Base-by-base conservation (phyloP, 2,329 filamentous ascomycete species). In the Beauveria australis region DNA sequence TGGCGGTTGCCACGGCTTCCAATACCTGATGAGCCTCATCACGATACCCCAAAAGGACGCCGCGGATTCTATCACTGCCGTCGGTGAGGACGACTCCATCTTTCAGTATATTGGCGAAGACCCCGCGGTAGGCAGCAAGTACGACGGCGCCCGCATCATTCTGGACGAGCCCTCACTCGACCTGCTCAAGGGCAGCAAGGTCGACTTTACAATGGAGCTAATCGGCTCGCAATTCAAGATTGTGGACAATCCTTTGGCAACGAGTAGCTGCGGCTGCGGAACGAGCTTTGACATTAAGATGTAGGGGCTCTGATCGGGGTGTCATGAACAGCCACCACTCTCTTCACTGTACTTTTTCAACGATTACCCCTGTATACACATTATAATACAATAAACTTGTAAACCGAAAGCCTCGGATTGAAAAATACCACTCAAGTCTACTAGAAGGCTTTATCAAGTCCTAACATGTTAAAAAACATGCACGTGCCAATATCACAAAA, bases 1-100 rank as follows among this genome's bases (percentile, higher is more conserved):
- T 61, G 94, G 94, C 64, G 94, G 94, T 60, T 99, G 94, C 73
- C 94, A 99, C 75, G 94, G 94, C 54, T 99, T 99, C 74, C 94
- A 99, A 73, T 99, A 99, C 71, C 78, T 96, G 52, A 96, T 99
- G 90, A 90, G 87, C 18, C 81, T 97, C 4, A 88, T 91, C 2
- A 84, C 83, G 0, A 75, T 88, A 1, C 84, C 84, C 0, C 63
- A 70, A 6, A 67, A 71, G 52, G 70, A 71, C 18, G 63, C 71
- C 0, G 67, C 71, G 5, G 68, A 74, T 30, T 70, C 69, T 66
- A 67, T 72, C 7, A 68, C 75, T 1, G 65, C 70, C 6, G 66
- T 81, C 7, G 72, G 82, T 28, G 87, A 92, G 63, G 94, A 97
- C 68, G 94, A 99, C 71, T 94, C 89, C 0, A 80, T 97, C 26